Percentiles rank a stretch among this genome's conserved stretches.
These are phyloP conservation scores for Arthrobotrys megalospora DNA, from an alignment of 2,329 filamentous ascomycete species.

Conservation along the genomic window DNA sequence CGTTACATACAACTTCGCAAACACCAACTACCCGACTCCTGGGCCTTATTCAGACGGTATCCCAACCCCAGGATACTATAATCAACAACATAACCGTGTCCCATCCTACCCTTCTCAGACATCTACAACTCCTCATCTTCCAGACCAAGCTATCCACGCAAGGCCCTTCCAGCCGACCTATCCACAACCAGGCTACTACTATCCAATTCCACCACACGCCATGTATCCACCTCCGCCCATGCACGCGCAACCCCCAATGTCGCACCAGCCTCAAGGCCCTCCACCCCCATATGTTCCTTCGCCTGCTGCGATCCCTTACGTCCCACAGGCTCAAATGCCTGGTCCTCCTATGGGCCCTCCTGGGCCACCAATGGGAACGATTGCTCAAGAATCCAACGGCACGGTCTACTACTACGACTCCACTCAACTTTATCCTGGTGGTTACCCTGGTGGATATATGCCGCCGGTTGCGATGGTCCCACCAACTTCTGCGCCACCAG, in stretches of 20 bases:
- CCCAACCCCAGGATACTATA: conserved; percentile 62
- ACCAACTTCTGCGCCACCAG: conserved; percentile 73
- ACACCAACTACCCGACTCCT: conserved; percentile 70
- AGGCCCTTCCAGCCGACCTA: conserved; percentile 86
- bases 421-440: conserved; percentile 78
- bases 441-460: conserved; percentile 70
- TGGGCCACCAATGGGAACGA: conserved; percentile 65
- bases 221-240: conserved; percentile 58
- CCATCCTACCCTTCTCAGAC: conserved; percentile 62
- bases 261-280: conserved; percentile 63
- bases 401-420: conserved; percentile 96
- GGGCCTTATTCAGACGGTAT: conserved; percentile 64
- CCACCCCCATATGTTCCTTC: conserved; percentile 65
- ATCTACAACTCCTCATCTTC: conserved; percentile 74
- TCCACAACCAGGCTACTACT: conserved; percentile 67
- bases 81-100: conserved; percentile 54
- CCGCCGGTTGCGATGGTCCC: conserved; percentile 75
- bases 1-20: conserved; percentile 73
- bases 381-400: conserved; percentile 91
- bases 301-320: conserved; percentile 63
- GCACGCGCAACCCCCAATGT: conserved; percentile 64
- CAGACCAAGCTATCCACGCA: conserved; percentile 91
- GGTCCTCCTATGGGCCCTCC: conserved; percentile 64
- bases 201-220: conserved; percentile 54
- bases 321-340: conserved; percentile 67